These are phyloP conservation scores for Ulmus americana DNA, from an alignment of 331 rosid species.

Conservation along the genomic window DNA sequence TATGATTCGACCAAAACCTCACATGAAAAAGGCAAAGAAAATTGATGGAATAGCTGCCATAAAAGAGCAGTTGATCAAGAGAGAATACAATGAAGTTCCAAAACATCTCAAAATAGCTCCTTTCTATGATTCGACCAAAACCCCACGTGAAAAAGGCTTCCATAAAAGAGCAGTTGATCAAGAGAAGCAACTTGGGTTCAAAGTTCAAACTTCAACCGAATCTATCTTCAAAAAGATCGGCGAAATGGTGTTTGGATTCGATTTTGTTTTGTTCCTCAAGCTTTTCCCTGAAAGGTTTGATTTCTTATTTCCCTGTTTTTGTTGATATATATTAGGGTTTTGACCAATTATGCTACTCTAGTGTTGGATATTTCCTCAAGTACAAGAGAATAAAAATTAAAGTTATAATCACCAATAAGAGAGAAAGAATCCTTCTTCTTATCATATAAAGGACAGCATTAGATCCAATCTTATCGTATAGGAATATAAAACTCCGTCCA, in stretches of 20 bases:
- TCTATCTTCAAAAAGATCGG: not conserved
- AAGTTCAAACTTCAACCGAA: not conserved
- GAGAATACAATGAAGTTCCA: too few species aligned
- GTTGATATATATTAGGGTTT: not conserved
- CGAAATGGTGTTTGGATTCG: not conserved
- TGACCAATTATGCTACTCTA: not conserved
- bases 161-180: not conserved
- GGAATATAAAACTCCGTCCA: not conserved
- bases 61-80: not conserved
- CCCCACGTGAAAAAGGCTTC: too few species aligned
- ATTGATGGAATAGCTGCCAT: not conserved
- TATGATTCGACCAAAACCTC: not conserved
- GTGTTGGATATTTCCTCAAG: constrained; percentile 10
- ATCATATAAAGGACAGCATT: constrained; percentile 1
- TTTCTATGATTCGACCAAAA: not conserved
- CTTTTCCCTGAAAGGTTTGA: not conserved
- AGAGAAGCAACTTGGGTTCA: not conserved
- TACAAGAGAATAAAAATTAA: not conserved
- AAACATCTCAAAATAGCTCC: not conserved
- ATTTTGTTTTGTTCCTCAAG: not conserved
- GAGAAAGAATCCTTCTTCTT: constrained; percentile 4
- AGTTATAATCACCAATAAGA: not conserved
- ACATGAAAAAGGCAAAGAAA: too few species aligned
- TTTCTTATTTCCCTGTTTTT: not conserved
- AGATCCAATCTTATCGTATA: constrained; percentile 19